Evolutionary conservation across 2,329 filamentous ascomycete genomes (phyloP), one percentile per base, ranked within the genome.

Genomic region (Aspergillus udagawae): DNA sequence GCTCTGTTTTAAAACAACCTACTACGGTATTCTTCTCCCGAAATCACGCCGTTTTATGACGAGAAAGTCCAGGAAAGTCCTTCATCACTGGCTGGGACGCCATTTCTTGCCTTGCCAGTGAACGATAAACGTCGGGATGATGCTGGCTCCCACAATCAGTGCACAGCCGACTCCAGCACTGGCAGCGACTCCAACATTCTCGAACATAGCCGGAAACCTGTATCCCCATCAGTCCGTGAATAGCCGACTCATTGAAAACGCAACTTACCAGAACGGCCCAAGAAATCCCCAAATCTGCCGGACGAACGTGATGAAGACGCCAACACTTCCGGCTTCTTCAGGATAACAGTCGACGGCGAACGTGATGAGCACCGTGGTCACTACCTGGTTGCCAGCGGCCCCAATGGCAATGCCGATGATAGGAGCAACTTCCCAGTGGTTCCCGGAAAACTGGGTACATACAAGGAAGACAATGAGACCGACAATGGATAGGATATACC

Each of bases 351-450:
- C 84, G 3, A 87, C 79, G 0, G 83, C 80, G 65, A 73, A 87
- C 0, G 85, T 87, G 54, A 86, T 80, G 57, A 86, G 69, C 1
- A 86, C 80, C 0, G 85, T 87, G 2, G 85, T 86, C 25, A 87
- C 78, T 29, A 87, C 79, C 68, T 87, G 85, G 61, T 86, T 86
- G 1, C 85, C 85, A 3, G 76, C 80, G 0, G 79, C 79, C 0
- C 75, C 76, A 56, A 83, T 79, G 3, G 76, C 83, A 9, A 77
- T 79, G 8, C 84, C 84, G 10, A 86, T 67, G 17, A 86, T 73
- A 0, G 84, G 85, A 0, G 80, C 81, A 20, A 86, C 77, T 23
- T 82, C 82, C 81, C 82, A 87, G 17, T 77, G 70, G 1, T 73
- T 62, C 0, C 70, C 60, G 2, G 81, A 77, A n/a, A 79, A 70